Percentiles rank a stretch among this genome's conserved stretches.
Conservation (phyloP, 1,284 basidiomycete species). For the Boletus hoseneyae region DNA sequence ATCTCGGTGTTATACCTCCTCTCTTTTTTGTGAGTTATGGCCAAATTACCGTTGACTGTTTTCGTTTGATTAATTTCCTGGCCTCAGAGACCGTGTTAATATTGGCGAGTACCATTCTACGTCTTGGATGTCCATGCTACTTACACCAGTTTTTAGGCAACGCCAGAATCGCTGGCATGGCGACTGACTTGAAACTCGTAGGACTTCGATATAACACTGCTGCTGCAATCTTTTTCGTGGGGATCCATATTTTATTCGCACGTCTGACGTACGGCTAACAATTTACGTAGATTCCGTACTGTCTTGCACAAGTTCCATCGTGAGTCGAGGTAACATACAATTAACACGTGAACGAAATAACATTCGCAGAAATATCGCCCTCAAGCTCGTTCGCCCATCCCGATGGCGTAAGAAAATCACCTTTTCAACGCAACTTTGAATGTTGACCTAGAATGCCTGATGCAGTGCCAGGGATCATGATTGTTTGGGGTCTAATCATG, state of each 20-base stretch:
- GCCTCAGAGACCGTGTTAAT: constrained; percentile 31
- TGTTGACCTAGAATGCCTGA: not conserved
- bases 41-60: not conserved
- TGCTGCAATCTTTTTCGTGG: constrained; percentile 44
- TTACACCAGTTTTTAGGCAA: constrained; percentile 15
- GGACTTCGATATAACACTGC: constrained; percentile 42
- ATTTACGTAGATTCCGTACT: constrained; percentile 37
- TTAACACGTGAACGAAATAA: not conserved
- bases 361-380: constrained; percentile 36
- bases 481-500: constrained; percentile 43
- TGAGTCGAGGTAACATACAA: constrained; percentile 20
- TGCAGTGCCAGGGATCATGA: constrained; percentile 43
- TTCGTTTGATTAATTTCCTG: not conserved
- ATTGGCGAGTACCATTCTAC: constrained; percentile 17
- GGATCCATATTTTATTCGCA: constrained; percentile 8
- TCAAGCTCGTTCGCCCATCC: constrained; percentile 42
- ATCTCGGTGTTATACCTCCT: constrained; percentile 53
- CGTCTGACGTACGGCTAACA: not conserved
- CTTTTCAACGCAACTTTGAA: not conserved
- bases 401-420: constrained; percentile 37
- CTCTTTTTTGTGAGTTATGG: constrained; percentile 43
- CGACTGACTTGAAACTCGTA: constrained; percentile 34
- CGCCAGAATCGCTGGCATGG: constrained; percentile 36
- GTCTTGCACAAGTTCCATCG: constrained; percentile 44
- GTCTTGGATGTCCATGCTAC: not conserved